phyloP scores from a whole-genome alignment of 257 asterid species.

The Penstemon eatonii region DNA sequence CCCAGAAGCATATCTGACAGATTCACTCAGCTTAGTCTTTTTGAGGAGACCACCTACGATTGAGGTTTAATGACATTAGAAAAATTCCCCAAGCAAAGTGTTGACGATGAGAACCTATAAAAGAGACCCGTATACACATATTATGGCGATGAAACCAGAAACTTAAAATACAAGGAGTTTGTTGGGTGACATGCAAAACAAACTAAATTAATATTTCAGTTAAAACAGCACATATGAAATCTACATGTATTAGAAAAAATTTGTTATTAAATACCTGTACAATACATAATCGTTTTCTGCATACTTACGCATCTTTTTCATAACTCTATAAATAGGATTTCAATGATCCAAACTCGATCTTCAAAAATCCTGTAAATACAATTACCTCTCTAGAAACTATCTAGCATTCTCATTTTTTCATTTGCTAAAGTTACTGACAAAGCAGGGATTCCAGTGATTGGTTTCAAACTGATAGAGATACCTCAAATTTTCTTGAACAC shows the following conservation, averaged over 20 bases:
- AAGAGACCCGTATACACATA: neutral
- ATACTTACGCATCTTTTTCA: too few relatives aligned
- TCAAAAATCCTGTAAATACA: neutral
- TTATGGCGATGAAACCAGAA: slow-evolving; percentile 6
- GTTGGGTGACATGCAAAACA: too few relatives aligned
- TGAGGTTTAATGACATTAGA: slow-evolving; percentile 23
- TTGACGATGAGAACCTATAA: slow-evolving; percentile 11
- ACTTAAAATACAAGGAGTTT: too few relatives aligned
- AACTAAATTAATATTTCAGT: too few relatives aligned
- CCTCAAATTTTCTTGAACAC: neutral
- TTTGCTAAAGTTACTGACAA: slow-evolving; percentile 5
- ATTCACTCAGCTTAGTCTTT: slow-evolving; percentile 81
- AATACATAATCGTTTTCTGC: too few relatives aligned
- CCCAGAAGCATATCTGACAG: slow-evolving; percentile 96
- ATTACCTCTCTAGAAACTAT: too few relatives aligned
- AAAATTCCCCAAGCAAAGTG: slow-evolving; percentile 17
- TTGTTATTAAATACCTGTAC: too few relatives aligned
- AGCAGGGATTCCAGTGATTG: slow-evolving; percentile 17
- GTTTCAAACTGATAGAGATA: slow-evolving; percentile 9
- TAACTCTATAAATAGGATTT: too few relatives aligned
- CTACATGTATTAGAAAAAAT: too few relatives aligned
- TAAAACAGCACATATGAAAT: too few relatives aligned
- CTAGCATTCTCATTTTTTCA: too few relatives aligned
- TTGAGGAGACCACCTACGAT: slow-evolving; percentile 79
- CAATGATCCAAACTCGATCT: neutral